These are phyloP conservation scores for Solanum hybrid DNA, from an alignment of 305 asterid genomes.

Conservation along the genomic window DNA sequence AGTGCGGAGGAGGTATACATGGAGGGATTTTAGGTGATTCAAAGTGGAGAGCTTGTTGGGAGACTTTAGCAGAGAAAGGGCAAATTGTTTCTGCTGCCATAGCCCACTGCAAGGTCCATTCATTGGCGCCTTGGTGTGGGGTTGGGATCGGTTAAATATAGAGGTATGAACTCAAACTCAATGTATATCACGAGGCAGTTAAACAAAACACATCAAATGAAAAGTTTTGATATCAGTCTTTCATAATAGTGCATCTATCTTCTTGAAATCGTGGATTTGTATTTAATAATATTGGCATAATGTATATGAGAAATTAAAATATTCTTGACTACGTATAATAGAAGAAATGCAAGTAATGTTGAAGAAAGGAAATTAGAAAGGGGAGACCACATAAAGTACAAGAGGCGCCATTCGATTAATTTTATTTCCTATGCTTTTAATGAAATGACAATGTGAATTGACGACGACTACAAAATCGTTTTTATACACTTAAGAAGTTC, in stretches of 20 bases:
- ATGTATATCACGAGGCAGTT: not conserved
- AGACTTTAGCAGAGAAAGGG: conserved; percentile 5
- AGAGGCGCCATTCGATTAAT: no score
- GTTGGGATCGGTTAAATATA: not conserved
- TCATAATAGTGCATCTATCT: not conserved
- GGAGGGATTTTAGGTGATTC: conserved; percentile 12
- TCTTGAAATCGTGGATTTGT: not conserved
- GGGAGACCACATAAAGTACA: not conserved
- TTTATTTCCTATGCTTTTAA: not conserved
- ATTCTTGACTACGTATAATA: not conserved
- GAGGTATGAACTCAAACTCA: not conserved
- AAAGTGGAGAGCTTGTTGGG: not conserved
- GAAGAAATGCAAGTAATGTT: not conserved
- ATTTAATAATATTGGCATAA: not conserved
- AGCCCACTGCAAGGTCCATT: not conserved
- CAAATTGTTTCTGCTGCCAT: not conserved
- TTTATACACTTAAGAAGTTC: not conserved
- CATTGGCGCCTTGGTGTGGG: not conserved
- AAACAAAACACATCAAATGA: not conserved
- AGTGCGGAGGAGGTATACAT: conserved; percentile 8
- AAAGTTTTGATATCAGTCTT: not conserved
- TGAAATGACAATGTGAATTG: not conserved
- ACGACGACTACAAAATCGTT: not conserved
- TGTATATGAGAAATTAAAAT: not conserved
- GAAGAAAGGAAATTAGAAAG: not conserved